Evolutionary conservation across 768 basidiomycete species (phyloP), one percentile per base, ranked within the genome.

Genomic region (Cystofilobasidium bisporidii): DNA sequence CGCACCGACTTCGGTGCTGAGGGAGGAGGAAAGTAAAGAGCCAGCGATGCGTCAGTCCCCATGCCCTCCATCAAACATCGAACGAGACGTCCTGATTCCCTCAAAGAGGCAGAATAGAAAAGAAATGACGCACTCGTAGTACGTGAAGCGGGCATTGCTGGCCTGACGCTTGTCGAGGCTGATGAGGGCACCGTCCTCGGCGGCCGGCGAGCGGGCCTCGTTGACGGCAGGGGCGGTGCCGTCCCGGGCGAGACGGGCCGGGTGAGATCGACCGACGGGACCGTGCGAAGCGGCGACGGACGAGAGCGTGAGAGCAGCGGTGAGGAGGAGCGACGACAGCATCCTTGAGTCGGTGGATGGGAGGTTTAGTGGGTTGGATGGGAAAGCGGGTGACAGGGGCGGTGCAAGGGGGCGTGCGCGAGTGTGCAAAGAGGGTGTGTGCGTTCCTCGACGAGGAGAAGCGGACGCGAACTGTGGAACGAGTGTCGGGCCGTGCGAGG

Each of bases 161-260:
- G 67, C 67, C 28, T 61, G 50, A 14, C 67, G 61, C 67, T 68
- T 68, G 24, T 43, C 67, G 11, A 68, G 24, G 30, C 58, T 57
- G 30, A 60, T 26, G 36, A 33, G 41, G 26, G 30, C 30, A 6
- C 36, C 58, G 30, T 43, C 26, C 12, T 57, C 57, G 59, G 33
- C 20, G 3, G 26, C 40, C 22, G 32, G 36, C 18, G 24, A 26
- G 22, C 32, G 33, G 38, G 50, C 22, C 15, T 55, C 53, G 56
- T 20, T 17, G 3, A 20, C 47, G 17, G 33, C 15, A n/a, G 1
- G 48, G 15, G 10, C 24, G 41, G 15, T 22, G 26, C 26, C 63
- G 11, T 28, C 40, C 30, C 40, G 14, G 32, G 24, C 38, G 26
- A 61, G 60, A 14, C 38, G 50, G 53, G 50, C 53, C 3, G 50